phyloP scores from a whole-genome alignment of 768 basidiomycete species.

The Boletus vinaceobasis region DNA sequence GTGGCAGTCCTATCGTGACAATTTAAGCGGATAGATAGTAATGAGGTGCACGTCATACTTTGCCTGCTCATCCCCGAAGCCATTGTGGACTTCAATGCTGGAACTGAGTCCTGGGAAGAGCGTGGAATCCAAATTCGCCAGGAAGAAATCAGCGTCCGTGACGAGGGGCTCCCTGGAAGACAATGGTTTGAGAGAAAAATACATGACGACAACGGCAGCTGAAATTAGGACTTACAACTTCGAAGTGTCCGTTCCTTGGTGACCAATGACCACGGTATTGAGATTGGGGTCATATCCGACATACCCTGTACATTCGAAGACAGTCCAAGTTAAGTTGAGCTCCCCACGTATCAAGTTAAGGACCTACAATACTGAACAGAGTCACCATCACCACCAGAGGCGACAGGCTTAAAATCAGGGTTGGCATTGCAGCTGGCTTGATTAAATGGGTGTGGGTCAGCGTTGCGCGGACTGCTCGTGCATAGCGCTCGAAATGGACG shows the following conservation, averaged over 20 bases:
- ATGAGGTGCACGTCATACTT: conserved; percentile 30
- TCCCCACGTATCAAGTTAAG: neutral
- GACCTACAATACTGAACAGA: conserved; percentile 41
- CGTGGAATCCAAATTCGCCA: conserved; percentile 32
- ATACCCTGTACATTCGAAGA: conserved; percentile 37
- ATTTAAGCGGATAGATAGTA: neutral
- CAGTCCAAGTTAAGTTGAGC: neutral
- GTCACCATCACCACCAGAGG: conserved; percentile 46
- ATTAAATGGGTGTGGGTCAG: neutral
- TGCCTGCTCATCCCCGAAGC: conserved; percentile 45
- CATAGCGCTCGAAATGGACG: conserved; percentile 11
- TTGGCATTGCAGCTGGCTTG: conserved; percentile 47
- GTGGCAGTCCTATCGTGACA: conserved; percentile 35
- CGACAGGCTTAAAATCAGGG: conserved; percentile 44
- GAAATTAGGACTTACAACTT: conserved; percentile 24
- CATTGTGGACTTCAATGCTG: conserved; percentile 41
- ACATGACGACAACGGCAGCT: neutral
- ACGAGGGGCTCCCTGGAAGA: conserved; percentile 33
- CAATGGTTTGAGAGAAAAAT: neutral
- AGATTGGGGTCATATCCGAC: conserved; percentile 49
- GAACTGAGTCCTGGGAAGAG: conserved; percentile 51
- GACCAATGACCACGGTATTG: conserved; percentile 34
- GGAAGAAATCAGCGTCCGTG: conserved; percentile 42
- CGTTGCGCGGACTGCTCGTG: neutral
- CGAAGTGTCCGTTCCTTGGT: conserved; percentile 34